A percentile compares a stretch with the other conserved stretches of the same genome.
These are phyloP conservation scores for Nicotiana sylvestris DNA, from an alignment of 257 asterid genomes.

Conservation along the genomic window DNA sequence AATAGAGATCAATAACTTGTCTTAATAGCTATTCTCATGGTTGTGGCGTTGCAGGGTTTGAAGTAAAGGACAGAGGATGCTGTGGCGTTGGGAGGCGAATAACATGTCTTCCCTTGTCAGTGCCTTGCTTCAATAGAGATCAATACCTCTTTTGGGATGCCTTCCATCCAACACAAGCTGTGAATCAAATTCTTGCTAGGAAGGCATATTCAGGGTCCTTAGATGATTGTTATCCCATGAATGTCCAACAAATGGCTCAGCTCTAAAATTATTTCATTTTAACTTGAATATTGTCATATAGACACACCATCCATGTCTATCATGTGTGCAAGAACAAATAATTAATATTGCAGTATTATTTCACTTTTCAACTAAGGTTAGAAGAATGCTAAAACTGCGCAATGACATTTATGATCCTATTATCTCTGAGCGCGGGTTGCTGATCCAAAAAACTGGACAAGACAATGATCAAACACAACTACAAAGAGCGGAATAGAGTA, in stretches of 20 bases:
- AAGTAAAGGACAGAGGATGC: constrained; percentile 55
- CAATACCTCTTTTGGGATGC: constrained; percentile 79
- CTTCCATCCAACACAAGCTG: constrained; percentile 73
- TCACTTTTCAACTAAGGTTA: too few relatives aligned
- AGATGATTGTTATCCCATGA: constrained; percentile 49
- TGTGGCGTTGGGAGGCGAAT: constrained; percentile 74
- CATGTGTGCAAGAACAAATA: too few relatives aligned
- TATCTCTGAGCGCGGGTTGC: too few relatives aligned
- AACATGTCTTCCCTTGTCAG: constrained; percentile 60
- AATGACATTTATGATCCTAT: too few relatives aligned
- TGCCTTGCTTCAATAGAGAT: constrained; percentile 50
- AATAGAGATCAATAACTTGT: too few relatives aligned
- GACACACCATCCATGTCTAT: too few relatives aligned
- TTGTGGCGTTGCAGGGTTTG: constrained; percentile 37
- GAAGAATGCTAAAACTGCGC: too few relatives aligned
- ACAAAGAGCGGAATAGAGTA: too few relatives aligned
- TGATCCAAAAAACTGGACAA: too few relatives aligned
- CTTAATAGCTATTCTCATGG: background rate
- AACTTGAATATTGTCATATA: too few relatives aligned
- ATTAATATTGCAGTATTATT: too few relatives aligned
- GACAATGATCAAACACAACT: too few relatives aligned
- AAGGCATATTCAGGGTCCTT: constrained; percentile 50
- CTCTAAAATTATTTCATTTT: constrained; percentile 10
- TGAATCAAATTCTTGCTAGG: constrained; percentile 43
- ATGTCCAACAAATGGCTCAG: constrained; percentile 49